phyloP scores from a whole-genome alignment of 2,329 filamentous ascomycete species.

The Capronia epimyces region DNA sequence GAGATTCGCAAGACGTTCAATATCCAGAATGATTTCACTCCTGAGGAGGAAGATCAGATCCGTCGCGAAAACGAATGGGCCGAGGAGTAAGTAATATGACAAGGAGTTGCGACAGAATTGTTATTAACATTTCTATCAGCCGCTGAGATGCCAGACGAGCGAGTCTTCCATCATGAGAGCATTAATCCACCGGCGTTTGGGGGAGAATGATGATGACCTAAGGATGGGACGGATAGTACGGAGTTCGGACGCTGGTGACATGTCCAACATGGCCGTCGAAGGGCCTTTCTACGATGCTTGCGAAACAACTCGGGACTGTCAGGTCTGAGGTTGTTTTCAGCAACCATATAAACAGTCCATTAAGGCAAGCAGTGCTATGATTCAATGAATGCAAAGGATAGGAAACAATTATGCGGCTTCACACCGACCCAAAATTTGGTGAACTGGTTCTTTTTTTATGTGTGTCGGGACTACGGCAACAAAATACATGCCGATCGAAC shows the following conservation, averaged over 20 bases:
- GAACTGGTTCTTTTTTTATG: not conserved
- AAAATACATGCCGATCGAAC: not conserved
- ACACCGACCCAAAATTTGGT: not conserved
- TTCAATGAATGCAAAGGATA: not conserved
- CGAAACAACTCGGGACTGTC: not conserved
- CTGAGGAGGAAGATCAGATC: constrained; percentile 98
- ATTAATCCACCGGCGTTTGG: constrained; percentile 3
- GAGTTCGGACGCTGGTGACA: not conserved
- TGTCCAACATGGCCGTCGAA: not conserved
- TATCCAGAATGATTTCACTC: constrained; percentile 98
- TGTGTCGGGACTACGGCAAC: not conserved
- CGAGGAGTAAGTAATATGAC: constrained; percentile 56
- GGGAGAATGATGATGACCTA: not conserved
- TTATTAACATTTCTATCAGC: constrained; percentile 9
- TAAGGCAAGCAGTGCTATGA: not conserved
- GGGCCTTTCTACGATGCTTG: not conserved
- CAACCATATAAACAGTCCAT: not conserved
- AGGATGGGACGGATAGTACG: not conserved
- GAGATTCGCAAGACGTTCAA: constrained; percentile 99
- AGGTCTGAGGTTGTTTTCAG: not conserved
- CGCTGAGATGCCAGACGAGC: constrained; percentile 25
- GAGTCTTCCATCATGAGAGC: not conserved
- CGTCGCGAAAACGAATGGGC: constrained; percentile 88
- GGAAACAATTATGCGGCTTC: not conserved
- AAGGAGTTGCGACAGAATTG: not conserved